Conservation (phyloP, 768 basidiomycete genomes). For the Galerina marginata region DNA sequence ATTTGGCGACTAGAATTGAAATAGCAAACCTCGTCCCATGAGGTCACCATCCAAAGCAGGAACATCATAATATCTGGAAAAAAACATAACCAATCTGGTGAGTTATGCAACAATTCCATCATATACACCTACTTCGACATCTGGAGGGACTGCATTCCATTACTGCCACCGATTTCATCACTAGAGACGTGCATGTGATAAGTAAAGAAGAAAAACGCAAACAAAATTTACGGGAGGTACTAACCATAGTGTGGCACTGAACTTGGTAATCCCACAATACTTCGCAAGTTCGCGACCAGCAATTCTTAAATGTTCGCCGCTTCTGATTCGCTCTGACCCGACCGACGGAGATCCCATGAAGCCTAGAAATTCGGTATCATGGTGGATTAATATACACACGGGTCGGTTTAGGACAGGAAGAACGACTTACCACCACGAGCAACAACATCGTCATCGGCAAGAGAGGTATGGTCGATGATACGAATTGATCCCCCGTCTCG, state of each 20-base stretch:
- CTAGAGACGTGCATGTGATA: conserved; percentile 12
- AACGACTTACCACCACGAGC: conserved; percentile 29
- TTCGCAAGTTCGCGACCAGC: conserved; percentile 34
- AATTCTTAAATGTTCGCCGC: conserved; percentile 27
- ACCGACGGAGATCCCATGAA: conserved; percentile 49
- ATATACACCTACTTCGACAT: conserved; percentile 35
- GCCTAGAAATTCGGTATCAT: conserved; percentile 12
- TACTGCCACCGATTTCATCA: conserved; percentile 49
- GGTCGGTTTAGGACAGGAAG: not conserved
- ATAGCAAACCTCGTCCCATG: conserved; percentile 49
- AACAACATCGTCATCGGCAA: conserved; percentile 46
- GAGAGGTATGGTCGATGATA: conserved; percentile 48
- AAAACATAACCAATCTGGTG: not conserved
- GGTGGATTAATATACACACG: not conserved
- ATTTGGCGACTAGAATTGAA: conserved; percentile 9
- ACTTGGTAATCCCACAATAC: conserved; percentile 33
- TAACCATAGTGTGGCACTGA: conserved; percentile 37
- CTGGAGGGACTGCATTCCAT: conserved; percentile 45
- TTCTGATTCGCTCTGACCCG: conserved; percentile 30
- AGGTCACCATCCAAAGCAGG: conserved; percentile 51
- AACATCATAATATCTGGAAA: conserved; percentile 39
- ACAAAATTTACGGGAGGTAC: not conserved
- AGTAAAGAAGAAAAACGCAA: not conserved
- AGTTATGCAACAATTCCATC: no score
- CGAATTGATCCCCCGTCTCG: conserved; percentile 51